Evolutionary conservation across 176 grass and related monocot species (phyloP), one percentile per base, ranked within the genome.

Genomic region (Cenchrus fungigraminus): DNA sequence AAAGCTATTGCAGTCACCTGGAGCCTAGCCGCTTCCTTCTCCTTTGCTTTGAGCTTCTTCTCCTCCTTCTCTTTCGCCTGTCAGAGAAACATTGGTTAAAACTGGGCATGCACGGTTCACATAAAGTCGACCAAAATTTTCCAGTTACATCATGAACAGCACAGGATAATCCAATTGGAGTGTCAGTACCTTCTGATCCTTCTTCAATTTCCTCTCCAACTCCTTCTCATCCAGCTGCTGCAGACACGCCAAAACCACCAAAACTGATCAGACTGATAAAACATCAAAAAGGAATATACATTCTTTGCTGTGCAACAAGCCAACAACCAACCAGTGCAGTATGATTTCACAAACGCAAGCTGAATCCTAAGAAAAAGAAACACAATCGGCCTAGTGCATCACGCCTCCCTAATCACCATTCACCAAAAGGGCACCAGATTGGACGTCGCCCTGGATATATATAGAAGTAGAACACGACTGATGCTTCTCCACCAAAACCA

Each of bases 21-120:
- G 8, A 93, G 73, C 66, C 86, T 93, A 25, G 85, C 87, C 13
- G 25, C 73, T 77, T 93, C 88, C 53, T 93, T 93, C 56, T 90
- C 84, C 74, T 85, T 74, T 11, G 85, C 94, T 83, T 90, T 97
- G 37, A 91, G 82, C 54, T 86, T 93, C 82, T 93, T 93, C 34
- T 87, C 87, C 86, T 92, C 91, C 88, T 93, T 89, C 79, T 86
- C 78, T 80, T 84, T 91, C 20, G 87, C 94, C 91, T 97, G 29
- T 65, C 16, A 74, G 81, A 75, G 7, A 79, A 73, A 20, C 22
- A 28, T 70, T 17, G 46, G 55, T 83, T 65, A 77, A 42, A 74
- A 78, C 22, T 42, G 19, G 17, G 34, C 1, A n/a, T 54, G 55
- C 53, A 54, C 12, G 17, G 37, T 11, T 42, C 34, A 58, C 28